phyloP scores from a whole-genome alignment of 177 flowering plant genomes.

The Tripterygium wilfordii region DNA sequence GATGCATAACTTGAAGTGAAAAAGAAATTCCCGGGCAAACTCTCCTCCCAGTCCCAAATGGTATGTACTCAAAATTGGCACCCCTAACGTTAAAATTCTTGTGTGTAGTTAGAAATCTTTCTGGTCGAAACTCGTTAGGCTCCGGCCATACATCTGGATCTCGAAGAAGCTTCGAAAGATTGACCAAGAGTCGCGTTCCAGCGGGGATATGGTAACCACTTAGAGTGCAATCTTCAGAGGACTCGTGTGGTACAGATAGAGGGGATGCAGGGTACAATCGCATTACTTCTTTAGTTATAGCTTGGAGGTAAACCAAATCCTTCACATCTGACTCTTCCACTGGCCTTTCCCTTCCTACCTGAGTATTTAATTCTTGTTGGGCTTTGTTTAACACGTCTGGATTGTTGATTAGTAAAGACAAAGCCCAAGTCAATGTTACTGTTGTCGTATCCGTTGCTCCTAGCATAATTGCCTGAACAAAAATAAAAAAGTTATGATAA shows the following conservation, averaged over 20 bases:
- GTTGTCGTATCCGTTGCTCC: constrained; percentile 12
- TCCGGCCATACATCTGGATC: constrained; percentile 16
- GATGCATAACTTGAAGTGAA: constrained; percentile 9
- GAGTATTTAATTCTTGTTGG: constrained; percentile 12
- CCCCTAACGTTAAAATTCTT: too few relatives aligned
- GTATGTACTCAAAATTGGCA: constrained; percentile 13
- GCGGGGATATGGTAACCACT: constrained; percentile 8
- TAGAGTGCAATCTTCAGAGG: constrained; percentile 3
- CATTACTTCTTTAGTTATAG: constrained; percentile 4
- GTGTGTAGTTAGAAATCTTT: constrained; percentile 10
- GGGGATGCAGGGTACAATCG: constrained; percentile 14
- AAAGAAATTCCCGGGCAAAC: constrained; percentile 20
- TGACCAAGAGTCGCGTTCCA: constrained; percentile 7
- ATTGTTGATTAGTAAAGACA: constrained; percentile 11
- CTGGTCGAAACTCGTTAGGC: constrained; percentile 12
- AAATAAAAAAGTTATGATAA: not conserved
- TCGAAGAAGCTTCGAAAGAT: constrained; percentile 16
- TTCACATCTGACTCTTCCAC: constrained; percentile 5
- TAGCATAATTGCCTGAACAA: constrained; percentile 4
- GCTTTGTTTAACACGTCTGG: not conserved
- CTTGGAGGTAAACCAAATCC: constrained; percentile 6
- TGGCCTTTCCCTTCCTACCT: constrained; percentile 8
- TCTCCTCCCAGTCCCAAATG: too few relatives aligned
- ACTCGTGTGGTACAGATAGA: constrained; percentile 2
- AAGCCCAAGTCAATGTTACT: constrained; percentile 6